Base-by-base conservation (phyloP, 1,284 basidiomycete genomes). In the Lignosus rhinocerotis region DNA sequence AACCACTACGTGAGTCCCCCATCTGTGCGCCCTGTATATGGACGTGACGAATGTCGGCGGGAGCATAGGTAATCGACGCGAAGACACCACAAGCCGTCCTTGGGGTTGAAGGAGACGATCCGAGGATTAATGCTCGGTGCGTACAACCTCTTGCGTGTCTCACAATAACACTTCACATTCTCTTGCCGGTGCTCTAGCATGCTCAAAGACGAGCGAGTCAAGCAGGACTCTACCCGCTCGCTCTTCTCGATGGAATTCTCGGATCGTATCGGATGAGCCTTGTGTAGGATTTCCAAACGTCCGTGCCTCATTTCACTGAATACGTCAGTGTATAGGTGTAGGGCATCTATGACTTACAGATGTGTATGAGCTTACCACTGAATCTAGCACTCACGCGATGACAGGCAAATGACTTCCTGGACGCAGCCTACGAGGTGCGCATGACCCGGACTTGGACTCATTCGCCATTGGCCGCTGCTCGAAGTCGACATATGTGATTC, bases 51-150 rank as follows among this genome's bases (percentile, higher is more conserved):
- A 21, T 30, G 30, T 33, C 43, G 53, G 8, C n/a, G 19, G 43
- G 19, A 30, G 25, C 6, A 12, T 67, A 97, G 95, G 92, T 98
- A 30, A 81, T 98, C 64, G 92, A 96, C 42, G 96, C 96, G 6
- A 97, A 97, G 76, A 94, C 88, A 25, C 92, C 96, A 0, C 86
- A 94, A 67, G 86, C 94, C 2, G 85, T 92, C 45, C 74, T 98
- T 2, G 86, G 88, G 1, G 87, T 97, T 0, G 94, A 98, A 73
- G 92, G 93, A 32, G 94, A 96, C 62, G 96, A 98, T 71, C 86
- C 90, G 0, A 80, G 96, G 33, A 79, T 96, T 47, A 94, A 98
- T 75, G 80, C 88, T 45, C 82, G 93, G 94, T 94, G 55, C 52
- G 87, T 76, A 30, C n/a, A 43, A 30, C n/a, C 41, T 6, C 25